A percentile compares a stretch with the other conserved stretches of the same genome.
Evolutionary conservation across 2,329 filamentous ascomycete species (phyloP).

Genomic region (Colletotrichum sp.): DNA sequence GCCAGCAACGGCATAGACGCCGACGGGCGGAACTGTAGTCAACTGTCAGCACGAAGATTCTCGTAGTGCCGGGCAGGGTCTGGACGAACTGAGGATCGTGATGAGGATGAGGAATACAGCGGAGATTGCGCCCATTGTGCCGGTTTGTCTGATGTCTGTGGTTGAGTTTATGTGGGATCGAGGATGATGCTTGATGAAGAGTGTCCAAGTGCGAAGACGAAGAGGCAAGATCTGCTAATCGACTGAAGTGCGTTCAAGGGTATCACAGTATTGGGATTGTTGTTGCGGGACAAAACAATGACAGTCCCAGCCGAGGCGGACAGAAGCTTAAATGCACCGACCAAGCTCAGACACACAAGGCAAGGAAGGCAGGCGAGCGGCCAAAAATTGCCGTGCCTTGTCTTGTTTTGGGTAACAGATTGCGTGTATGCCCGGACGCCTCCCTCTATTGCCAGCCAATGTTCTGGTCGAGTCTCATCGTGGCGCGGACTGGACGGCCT

Average conservation of each 20-base stretch:
- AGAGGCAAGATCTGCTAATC: neutral
- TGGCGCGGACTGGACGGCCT: neutral
- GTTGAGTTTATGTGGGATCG: neutral
- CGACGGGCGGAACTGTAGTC: constrained; percentile 67
- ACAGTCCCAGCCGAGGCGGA: neutral
- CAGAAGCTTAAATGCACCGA: constrained; percentile 14
- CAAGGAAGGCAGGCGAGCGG: neutral
- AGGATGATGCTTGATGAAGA: constrained; percentile 14
- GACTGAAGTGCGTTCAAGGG: neutral
- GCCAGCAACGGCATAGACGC: constrained; percentile 68
- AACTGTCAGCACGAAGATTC: constrained; percentile 24
- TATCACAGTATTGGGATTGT: neutral
- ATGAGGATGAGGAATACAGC: constrained; percentile 55
- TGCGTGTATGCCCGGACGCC: constrained; percentile 6
- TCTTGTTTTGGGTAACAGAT: neutral
- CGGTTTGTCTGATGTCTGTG: constrained; percentile 19
- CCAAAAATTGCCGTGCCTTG: constrained; percentile 8
- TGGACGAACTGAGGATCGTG: constrained; percentile 58
- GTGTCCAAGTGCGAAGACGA: neutral
- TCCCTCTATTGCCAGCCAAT: constrained; percentile 8
- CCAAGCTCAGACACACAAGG: neutral
- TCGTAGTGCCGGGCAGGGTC: constrained; percentile 23
- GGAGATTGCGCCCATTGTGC: constrained; percentile 53
- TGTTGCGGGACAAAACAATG: neutral
- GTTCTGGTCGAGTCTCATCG: neutral